Conservation (phyloP, 2,329 filamentous ascomycete genomes). For the Calonectria crousiana region DNA sequence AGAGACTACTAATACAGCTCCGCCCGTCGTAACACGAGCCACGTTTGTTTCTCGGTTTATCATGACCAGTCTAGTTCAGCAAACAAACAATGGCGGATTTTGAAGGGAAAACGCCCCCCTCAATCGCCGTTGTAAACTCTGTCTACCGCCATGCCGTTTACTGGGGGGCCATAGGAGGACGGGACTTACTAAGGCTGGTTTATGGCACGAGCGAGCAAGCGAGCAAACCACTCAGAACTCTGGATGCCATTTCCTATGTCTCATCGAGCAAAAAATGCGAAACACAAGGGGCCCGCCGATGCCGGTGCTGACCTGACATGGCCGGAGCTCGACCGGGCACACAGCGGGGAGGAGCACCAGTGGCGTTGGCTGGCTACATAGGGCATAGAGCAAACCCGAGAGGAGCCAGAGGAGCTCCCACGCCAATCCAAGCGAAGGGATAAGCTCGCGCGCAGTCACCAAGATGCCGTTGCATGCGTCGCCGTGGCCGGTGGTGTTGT, state of each 20-base stretch:
- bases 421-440: background rate
- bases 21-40: too few relatives aligned
- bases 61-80: background rate
- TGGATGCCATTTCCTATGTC: background rate
- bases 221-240: background rate
- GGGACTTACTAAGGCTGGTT: background rate
- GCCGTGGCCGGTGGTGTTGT: background rate
- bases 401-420: background rate
- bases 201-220: constrained; percentile 1
- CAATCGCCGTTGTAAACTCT: background rate
- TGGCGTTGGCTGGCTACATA: background rate
- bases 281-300: constrained; percentile 29
- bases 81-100: background rate
- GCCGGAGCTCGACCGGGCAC: background rate
- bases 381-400: background rate
- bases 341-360: background rate
- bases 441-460: background rate
- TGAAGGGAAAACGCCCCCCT: background rate
- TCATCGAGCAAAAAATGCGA: background rate
- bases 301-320: constrained; percentile 29
- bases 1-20: background rate
- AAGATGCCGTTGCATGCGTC: constrained; percentile 5
- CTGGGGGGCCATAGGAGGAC: background rate
- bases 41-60: background rate
- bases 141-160: background rate